Evolutionary conservation across 2,329 filamentous ascomycete species (phyloP), one percentile per base, ranked within the genome.

Genomic region (Penicillium hesseltinei): DNA sequence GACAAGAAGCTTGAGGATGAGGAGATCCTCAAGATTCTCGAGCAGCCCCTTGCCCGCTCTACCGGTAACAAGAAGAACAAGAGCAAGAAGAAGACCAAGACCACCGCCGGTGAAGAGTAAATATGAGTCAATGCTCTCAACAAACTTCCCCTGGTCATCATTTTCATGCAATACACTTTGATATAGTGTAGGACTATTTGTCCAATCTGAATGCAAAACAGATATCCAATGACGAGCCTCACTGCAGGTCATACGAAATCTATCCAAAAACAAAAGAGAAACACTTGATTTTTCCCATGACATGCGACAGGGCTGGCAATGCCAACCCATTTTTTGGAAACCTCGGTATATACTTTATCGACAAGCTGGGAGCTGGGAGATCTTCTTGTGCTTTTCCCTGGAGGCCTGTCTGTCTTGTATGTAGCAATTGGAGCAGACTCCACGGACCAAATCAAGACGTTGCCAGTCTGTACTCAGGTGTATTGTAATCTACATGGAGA

Each of bases 1-100:
- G 92, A 97, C 77, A 97, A 97, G 86, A 97, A 97, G 85, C 96
- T 99, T 71, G 88, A 87, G 65, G 93, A 97, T 64, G 91, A 96
- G 80, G 93, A 97, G 80, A 84, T 99, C 65, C 86, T 97, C 68
- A 91, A 94, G 83, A 93, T 97, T 64, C 84, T 99, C 51, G 92
- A 94, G 79, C 90, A 90, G 77, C 93, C 93, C 33, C 79, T 96
- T 68, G 79, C 81, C 60, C 85, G 83, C 72, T 79, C 81, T 23
- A 79, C 81, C 43, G 79, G 78, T 51, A 82, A 88, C 65, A 91
- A 90, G 79, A 92, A 92, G 75, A 92, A 91, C 73, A 91, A 91
- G 82, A 94, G 90, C 82, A 93, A 92, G 83, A 95, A 92, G 85
- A 92, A 90, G 84, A 48, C 54, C 54, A 81, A 89, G 82, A 64